Evolutionary conservation across 176 grass and related monocot species (phyloP).

Genomic region (Pharus latifolius): DNA sequence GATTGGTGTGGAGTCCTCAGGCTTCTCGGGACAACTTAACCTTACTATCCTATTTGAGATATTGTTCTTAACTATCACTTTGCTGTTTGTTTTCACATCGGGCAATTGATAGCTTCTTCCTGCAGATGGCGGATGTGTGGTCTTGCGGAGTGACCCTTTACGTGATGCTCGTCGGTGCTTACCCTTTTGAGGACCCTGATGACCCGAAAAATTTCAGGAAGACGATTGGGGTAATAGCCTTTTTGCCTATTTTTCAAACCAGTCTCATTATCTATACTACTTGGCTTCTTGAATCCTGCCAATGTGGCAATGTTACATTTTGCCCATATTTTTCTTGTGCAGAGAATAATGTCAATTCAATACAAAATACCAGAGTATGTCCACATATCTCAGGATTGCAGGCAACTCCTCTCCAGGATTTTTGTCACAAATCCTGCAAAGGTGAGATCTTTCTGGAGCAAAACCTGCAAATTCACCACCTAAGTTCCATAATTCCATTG

Average conservation of each 20-base stretch:
- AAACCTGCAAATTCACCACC: neutral
- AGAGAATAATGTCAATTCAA: slow-evolving; percentile 71
- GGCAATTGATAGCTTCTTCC: neutral
- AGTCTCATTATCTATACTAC: neutral
- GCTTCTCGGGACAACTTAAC: neutral
- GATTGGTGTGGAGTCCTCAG: neutral
- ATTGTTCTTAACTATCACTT: neutral
- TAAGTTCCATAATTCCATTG: neutral
- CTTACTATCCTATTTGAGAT: neutral
- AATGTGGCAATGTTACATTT: neutral
- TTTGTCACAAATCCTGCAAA: slow-evolving; percentile 49
- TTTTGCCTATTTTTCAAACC: neutral
- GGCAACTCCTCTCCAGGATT: slow-evolving; percentile 60
- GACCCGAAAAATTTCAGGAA: slow-evolving; percentile 77
- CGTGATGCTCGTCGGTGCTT: slow-evolving; percentile 71
- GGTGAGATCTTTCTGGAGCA: slow-evolving; percentile 23
- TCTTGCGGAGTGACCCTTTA: slow-evolving; percentile 77
- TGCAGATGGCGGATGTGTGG: slow-evolving; percentile 76
- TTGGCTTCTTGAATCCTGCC: neutral
- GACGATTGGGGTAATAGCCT: slow-evolving; percentile 44
- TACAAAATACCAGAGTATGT: slow-evolving; percentile 82
- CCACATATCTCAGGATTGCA: slow-evolving; percentile 69
- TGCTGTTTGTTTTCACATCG: neutral
- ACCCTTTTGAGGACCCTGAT: slow-evolving; percentile 69
- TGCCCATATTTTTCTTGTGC: neutral